Base-by-base conservation (phyloP, 2,329 filamentous ascomycete genomes). In the Ceratocystis diversiconidia region DNA sequence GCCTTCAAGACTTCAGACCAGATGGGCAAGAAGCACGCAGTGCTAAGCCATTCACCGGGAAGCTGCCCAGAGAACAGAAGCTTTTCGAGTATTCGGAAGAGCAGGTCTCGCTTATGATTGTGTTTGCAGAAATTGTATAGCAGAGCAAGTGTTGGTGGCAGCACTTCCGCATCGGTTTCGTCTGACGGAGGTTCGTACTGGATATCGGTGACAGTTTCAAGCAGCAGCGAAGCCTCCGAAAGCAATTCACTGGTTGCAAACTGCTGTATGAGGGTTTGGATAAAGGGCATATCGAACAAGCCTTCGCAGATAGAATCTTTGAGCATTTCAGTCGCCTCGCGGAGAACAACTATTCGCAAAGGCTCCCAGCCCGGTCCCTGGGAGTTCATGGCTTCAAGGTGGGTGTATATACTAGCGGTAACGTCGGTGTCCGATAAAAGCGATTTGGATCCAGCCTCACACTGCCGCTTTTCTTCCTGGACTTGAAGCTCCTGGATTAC, bases 361-460 rank as follows among this genome's bases (percentile, higher is more conserved):
- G 75, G 73, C 22, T 70, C 70, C 74, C 74, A 76, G n/a, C 74
- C 75, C 12, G 65, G 61, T 10, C 62, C 69, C 8, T 59, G 48
- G 3, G 63, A 46, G 5, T 69, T 66, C 19, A 74, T 74, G 3
- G 67, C 68, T 52, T 76, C 74, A 2, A 76, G 70, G 60, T 76
- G 73, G 5, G 70, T 70, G 52, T 76, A 76, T 25, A 76, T 69
- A 30, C 74, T 72, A 12, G 69, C 70, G 2, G 71, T 25, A 15
- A 52, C n/a, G 46, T 62, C 41, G 25, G 15, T 43, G 30, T 62
- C 64, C 5, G 17, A 44, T 10, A 50, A 17, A 12, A 62, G 8
- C 8, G 44, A 61, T 48, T 8, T 73, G 66, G 15, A 71, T 70
- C 30, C 75, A 59, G 25, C 71, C 72, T 7, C 69, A 69, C 2